Base-by-base conservation (phyloP, 176 grass and related monocot species). In the Avena insularis region DNA sequence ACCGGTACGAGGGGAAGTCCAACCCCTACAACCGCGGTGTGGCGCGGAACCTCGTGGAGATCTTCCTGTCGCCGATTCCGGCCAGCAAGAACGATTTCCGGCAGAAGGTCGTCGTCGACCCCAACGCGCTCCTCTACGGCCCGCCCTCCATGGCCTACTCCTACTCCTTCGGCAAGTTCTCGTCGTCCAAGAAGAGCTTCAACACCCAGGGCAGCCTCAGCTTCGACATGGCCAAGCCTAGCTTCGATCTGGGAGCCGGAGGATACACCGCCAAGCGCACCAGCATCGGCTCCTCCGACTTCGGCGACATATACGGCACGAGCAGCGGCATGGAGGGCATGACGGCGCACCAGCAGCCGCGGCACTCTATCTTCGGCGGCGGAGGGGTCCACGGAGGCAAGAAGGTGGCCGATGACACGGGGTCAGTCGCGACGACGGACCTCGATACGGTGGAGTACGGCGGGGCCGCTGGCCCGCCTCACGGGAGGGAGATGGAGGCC, bases 11-110 rank as follows among this genome's bases (percentile, higher is more conserved):
- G 77, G 83, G 92, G 0, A 99, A 96, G 80, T 53, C 80, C 59
- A 99, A 96, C 71, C 97, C 94, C 0, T 91, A 96, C 85, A 90
- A 99, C 92, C 93, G 74, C 3, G 97, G 94, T 43, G 92, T 86
- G 46, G 75, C 55, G 6, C 27, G n/a, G 3, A 99, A 99, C 77
- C 2, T 96, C 82, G 79, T 83, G 57, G 94, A 99, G 89, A 66
- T 94, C 51, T 94, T 93, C 71, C 84, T 91, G 59, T 89, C 92
- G 6, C 90, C 68, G 25, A 89, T 94, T 27, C 97, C 94, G 13
- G 81, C 86, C 38, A 94, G 93, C 64, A 80, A 56, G 86, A 86
- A 83, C 59, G 85, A 98, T 11, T 95, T 98, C 89, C 46, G 94
- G 49, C 90, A 83, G 0, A 93, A 20, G 65, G 89, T 94, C 4